phyloP scores from a whole-genome alignment of 2,329 filamentous ascomycete genomes.

The Apiospora hydei region DNA sequence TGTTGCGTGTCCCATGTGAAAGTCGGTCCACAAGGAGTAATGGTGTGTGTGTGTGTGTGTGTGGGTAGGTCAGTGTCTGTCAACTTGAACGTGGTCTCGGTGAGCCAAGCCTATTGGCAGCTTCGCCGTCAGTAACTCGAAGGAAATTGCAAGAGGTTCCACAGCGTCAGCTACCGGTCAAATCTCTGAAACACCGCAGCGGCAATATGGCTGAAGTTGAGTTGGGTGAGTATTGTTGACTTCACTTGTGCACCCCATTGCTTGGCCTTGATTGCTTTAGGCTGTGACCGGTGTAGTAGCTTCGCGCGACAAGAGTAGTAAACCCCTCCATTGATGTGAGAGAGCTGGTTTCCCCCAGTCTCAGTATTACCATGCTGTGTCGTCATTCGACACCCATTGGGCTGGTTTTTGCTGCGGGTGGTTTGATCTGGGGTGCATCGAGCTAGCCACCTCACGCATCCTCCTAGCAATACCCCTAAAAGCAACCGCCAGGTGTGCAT shows the following conservation, averaged over 20 bases:
- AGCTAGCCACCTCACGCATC: conserved; percentile 17
- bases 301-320: not conserved
- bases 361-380: conserved; percentile 8
- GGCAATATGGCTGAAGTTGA: conserved; percentile 10
- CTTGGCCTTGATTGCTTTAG: not conserved
- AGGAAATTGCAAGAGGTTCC: not conserved
- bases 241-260: not conserved
- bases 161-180: not conserved
- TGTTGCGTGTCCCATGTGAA: not conserved
- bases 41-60: too few relatives aligned
- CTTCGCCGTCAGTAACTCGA: not conserved
- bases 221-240: not conserved
- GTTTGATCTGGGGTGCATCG: conserved; percentile 7
- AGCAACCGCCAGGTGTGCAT: not conserved
- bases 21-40: not conserved
- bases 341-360: not conserved
- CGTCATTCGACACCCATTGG: conserved; percentile 20
- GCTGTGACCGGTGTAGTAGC: conserved; percentile 15
- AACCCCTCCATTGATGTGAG: not conserved
- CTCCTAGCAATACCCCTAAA: not conserved
- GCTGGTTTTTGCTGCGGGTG: not conserved
- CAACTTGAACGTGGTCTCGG: not conserved
- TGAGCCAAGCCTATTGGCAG: conserved; percentile 7
- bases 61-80: not conserved
- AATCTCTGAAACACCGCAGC: conserved; percentile 10